A percentile compares a stretch with the other conserved stretches of the same genome.
phyloP scores from a whole-genome alignment of 2,329 filamentous ascomycete genomes.

The Knoxdaviesia proteae region DNA sequence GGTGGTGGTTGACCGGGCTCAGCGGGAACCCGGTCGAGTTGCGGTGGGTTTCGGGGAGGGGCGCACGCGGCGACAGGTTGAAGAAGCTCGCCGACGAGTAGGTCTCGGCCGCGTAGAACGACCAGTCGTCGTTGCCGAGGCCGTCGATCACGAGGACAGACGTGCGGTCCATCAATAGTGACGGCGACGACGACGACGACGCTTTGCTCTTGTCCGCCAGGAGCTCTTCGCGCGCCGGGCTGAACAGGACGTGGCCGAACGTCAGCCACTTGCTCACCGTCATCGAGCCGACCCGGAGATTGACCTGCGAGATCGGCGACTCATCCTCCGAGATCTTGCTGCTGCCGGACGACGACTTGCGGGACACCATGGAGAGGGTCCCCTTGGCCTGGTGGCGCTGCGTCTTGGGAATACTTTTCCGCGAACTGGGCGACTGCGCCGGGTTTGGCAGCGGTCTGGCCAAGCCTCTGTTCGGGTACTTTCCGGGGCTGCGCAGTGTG shows the following conservation, averaged over 20 bases:
- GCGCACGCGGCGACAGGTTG: slow-evolving; percentile 44
- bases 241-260: slow-evolving; percentile 67
- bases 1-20: slow-evolving; percentile 50
- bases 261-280: slow-evolving; percentile 78
- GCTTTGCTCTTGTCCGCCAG: slow-evolving; percentile 13
- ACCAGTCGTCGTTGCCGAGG: slow-evolving; percentile 76
- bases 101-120: slow-evolving; percentile 64
- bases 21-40: slow-evolving; percentile 26
- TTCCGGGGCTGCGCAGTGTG: no score
- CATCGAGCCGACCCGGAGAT: slow-evolving; percentile 59
- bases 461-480: no score
- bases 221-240: slow-evolving; percentile 54
- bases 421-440: no score
- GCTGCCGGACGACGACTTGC: slow-evolving; percentile 17
- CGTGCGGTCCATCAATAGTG: not conserved
- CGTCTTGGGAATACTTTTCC: slow-evolving; percentile 4
- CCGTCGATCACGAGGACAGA: slow-evolving; percentile 57
- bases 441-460: no score
- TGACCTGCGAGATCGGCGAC: slow-evolving; percentile 48
- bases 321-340: slow-evolving; percentile 31
- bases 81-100: slow-evolving; percentile 58
- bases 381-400: slow-evolving; percentile 31
- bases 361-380: slow-evolving; percentile 25
- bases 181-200: slow-evolving; percentile 10
- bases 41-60: slow-evolving; percentile 22